A percentile compares a stretch with the other conserved stretches of the same genome.
phyloP scores from a whole-genome alignment of 176 grass and related monocot species.

The Eleusine indica region DNA sequence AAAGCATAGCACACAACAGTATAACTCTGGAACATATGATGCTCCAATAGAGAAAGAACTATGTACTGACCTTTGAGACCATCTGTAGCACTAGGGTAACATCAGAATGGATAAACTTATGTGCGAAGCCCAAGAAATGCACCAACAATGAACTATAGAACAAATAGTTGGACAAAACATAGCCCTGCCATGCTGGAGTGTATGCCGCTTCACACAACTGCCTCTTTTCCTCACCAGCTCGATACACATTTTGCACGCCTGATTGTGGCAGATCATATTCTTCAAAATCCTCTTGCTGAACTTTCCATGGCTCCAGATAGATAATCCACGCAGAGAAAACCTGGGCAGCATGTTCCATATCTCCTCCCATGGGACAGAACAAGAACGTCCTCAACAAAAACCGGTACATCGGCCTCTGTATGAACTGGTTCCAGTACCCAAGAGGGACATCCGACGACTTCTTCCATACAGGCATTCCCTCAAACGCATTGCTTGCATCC shows the following conservation, averaged over 20 bases:
- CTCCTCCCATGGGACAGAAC: slow-evolving; percentile 61
- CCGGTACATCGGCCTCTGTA: slow-evolving; percentile 73
- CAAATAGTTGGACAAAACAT: slow-evolving; percentile 73
- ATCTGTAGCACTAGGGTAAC: slow-evolving; percentile 63
- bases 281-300: slow-evolving; percentile 51
- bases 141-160: slow-evolving; percentile 79
- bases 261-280: slow-evolving; percentile 40
- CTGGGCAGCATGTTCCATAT: slow-evolving; percentile 42
- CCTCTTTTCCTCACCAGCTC: slow-evolving; percentile 19
- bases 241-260: slow-evolving; percentile 30
- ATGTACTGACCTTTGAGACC: slow-evolving; percentile 64
- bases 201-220: slow-evolving; percentile 31
- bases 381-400: slow-evolving; percentile 75
- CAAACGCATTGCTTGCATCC: slow-evolving; percentile 33
- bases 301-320: slow-evolving; percentile 82
- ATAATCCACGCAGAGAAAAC: slow-evolving; percentile 67
- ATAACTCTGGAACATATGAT: slow-evolving; percentile 7
- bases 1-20: too few species aligned
- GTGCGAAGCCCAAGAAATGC: slow-evolving; percentile 82
- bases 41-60: background rate
- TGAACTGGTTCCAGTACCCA: slow-evolving; percentile 54
- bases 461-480: slow-evolving; percentile 45
- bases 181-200: slow-evolving; percentile 51
- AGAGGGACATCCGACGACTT: slow-evolving; percentile 24
- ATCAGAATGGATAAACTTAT: slow-evolving; percentile 79